These are phyloP conservation scores for Raddia distichophylla DNA, from an alignment of 176 grass and related monocot species.

Conservation along the genomic window DNA sequence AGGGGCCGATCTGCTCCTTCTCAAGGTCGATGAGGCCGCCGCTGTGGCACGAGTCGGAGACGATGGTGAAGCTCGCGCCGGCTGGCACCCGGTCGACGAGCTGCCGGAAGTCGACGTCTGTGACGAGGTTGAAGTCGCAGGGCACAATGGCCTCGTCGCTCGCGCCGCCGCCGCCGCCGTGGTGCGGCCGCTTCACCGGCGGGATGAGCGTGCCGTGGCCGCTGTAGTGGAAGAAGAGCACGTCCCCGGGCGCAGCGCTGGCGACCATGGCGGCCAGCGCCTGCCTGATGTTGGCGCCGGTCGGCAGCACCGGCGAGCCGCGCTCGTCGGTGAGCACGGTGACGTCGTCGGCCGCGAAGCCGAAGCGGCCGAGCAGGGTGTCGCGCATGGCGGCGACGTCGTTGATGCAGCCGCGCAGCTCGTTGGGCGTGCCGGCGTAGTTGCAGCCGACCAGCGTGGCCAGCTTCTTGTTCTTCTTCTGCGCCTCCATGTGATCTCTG, in stretches of 20 bases:
- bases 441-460: conserved; percentile 87
- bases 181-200: conserved; percentile 27
- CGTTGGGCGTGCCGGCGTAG: conserved; percentile 58
- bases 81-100: conserved; percentile 65
- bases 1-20: conserved; percentile 90
- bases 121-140: conserved; percentile 88
- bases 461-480: conserved; percentile 40
- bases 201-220: conserved; percentile 82
- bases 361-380: conserved; percentile 55
- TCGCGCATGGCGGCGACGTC: conserved; percentile 69
- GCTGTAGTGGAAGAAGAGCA: conserved; percentile 94
- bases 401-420: conserved; percentile 89
- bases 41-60: conserved; percentile 91
- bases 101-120: conserved; percentile 75
- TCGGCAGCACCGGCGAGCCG: conserved; percentile 45
- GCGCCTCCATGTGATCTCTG: conserved; percentile 8
- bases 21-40: conserved; percentile 90
- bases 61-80: conserved; percentile 71
- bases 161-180: neutral
- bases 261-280: conserved; percentile 65
- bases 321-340: conserved; percentile 53
- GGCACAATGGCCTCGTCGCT: conserved; percentile 84
- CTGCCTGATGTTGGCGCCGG: conserved; percentile 63
- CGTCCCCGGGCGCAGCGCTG: conserved; percentile 55
- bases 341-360: conserved; percentile 56